Evolutionary conservation across 2,329 filamentous ascomycete genomes (phyloP).

Genomic region (Exophiala sideris): DNA sequence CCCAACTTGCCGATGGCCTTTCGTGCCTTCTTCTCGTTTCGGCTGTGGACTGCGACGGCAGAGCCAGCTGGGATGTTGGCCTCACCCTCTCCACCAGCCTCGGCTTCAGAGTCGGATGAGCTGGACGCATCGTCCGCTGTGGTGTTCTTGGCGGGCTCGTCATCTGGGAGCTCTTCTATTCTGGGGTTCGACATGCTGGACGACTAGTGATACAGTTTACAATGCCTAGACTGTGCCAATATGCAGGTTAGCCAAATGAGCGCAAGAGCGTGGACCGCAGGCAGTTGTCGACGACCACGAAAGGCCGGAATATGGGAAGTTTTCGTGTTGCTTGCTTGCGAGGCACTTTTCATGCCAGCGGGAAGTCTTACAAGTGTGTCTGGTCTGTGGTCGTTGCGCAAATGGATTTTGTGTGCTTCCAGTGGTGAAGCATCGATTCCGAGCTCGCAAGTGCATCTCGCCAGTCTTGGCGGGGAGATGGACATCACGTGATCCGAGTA

Average conservation of each 20-base stretch:
- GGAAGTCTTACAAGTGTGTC: background rate
- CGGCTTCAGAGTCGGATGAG: slow-evolving; percentile 49
- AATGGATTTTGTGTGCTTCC: slow-evolving; percentile 1
- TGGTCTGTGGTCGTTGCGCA: background rate
- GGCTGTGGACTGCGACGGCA: slow-evolving; percentile 87
- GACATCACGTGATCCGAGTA: background rate
- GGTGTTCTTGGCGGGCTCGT: slow-evolving; percentile 75
- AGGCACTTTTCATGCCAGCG: background rate
- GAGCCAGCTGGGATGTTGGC: slow-evolving; percentile 75
- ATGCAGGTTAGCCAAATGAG: slow-evolving; percentile 1
- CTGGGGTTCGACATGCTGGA: slow-evolving; percentile 88
- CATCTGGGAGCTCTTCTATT: slow-evolving; percentile 95
- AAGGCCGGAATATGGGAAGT: background rate
- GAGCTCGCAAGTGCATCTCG: background rate
- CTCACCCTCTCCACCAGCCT: slow-evolving; percentile 42
- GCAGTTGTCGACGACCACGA: background rate
- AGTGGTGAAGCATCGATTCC: background rate
- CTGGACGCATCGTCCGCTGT: slow-evolving; percentile 66
- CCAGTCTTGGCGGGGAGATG: background rate
- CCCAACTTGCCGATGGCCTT: slow-evolving; percentile 99
- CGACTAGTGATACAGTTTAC: slow-evolving; percentile 1
- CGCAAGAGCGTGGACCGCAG: background rate
- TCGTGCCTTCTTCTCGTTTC: slow-evolving; percentile 99
- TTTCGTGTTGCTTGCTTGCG: background rate
- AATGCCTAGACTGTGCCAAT: background rate